Conservation (phyloP, 148 eudicot genomes). For the Limonium bicolor region DNA sequence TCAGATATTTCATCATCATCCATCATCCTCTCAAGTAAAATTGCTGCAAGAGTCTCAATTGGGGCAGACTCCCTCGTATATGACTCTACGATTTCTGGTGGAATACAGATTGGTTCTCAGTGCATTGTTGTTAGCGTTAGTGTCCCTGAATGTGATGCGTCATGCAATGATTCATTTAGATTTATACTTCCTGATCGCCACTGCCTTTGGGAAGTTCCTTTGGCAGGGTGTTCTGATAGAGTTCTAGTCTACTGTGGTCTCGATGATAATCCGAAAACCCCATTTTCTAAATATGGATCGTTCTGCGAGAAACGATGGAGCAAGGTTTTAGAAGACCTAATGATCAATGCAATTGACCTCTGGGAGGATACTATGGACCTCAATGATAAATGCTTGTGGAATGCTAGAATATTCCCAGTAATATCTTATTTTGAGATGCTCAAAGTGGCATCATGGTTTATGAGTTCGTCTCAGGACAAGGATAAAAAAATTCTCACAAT, state of each 20-base stretch:
- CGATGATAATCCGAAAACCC: constrained; percentile 83
- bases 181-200: constrained; percentile 97
- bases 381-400: constrained; percentile 81
- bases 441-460: constrained; percentile 64
- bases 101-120: constrained; percentile 76
- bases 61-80: constrained; percentile 96
- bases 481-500: constrained; percentile 25
- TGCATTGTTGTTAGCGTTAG: constrained; percentile 69
- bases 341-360: constrained; percentile 56
- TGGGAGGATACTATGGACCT: constrained; percentile 31
- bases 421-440: constrained; percentile 77
- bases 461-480: constrained; percentile 44
- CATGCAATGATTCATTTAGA: constrained; percentile 19
- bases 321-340: constrained; percentile 61
- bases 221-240: constrained; percentile 47
- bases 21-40: constrained; percentile 67
- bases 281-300: constrained; percentile 56
- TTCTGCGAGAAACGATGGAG: constrained; percentile 97
- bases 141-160: constrained; percentile 29
- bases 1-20: constrained; percentile 96
- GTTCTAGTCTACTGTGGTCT: constrained; percentile 91
- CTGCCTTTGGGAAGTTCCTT: constrained; percentile 99
- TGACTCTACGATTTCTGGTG: constrained; percentile 70
- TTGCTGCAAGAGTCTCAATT: constrained; percentile 69
- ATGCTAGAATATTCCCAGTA: constrained; percentile 75